phyloP scores from a whole-genome alignment of 805 yeast genomes.

The Dipodascus albidus region DNA sequence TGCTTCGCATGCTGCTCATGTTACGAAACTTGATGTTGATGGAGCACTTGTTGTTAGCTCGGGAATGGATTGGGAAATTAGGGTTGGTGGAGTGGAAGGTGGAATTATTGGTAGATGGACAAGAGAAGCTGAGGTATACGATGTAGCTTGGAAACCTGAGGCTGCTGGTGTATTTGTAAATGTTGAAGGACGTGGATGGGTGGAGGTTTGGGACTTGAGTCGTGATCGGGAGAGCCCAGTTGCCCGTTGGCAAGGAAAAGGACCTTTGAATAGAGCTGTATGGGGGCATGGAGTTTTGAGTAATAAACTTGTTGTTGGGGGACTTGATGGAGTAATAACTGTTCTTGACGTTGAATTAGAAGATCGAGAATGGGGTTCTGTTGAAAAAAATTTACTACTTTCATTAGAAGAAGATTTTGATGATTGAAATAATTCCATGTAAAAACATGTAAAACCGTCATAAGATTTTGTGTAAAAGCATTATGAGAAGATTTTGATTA shows the following conservation, averaged over 20 bases:
- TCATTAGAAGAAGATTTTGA: neutral
- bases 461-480: neutral
- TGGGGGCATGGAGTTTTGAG: constrained; percentile 21
- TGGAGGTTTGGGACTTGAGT: constrained; percentile 30
- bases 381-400: neutral
- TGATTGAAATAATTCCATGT: neutral
- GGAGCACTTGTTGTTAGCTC: constrained; percentile 26
- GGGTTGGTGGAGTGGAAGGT: constrained; percentile 14
- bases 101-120: constrained; percentile 7
- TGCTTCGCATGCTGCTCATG: constrained; percentile 9
- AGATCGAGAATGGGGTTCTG: neutral
- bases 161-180: constrained; percentile 25
- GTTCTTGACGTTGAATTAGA: constrained; percentile 18
- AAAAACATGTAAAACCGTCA: neutral
- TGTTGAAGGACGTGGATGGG: constrained; percentile 24
- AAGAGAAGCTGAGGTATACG: constrained; percentile 25
- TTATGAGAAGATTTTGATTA: too few species aligned
- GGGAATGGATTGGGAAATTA: constrained; percentile 18
- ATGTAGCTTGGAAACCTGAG: constrained; percentile 28
- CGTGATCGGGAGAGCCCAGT: constrained; percentile 22
- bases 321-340: constrained; percentile 23
- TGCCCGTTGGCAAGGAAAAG: constrained; percentile 12
- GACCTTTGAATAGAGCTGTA: constrained; percentile 22
- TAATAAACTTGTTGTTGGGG: constrained; percentile 23
- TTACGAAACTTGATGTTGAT: constrained; percentile 14